Base-by-base conservation (phyloP, 2,329 filamentous ascomycete species). In the Claviceps sp. region DNA sequence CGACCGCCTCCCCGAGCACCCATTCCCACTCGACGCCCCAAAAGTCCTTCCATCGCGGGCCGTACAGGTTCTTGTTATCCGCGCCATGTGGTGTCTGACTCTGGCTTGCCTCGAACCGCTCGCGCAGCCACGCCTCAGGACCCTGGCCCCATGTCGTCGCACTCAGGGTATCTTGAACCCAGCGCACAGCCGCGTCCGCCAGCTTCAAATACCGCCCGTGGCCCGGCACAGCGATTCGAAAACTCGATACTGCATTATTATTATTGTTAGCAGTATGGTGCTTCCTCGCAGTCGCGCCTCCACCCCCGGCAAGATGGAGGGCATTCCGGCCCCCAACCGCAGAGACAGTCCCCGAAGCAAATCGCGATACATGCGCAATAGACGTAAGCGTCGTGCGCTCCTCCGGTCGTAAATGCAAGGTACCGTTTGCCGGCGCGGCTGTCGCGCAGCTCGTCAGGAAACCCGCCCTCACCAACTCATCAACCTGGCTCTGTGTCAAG, bases 11-110 rank as follows among this genome's bases (percentile, higher is more conserved):
- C 42, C 77, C 81, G 43, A 89, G 63, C 16, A 86, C 72, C 82
- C 83, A 89, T 54, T 84, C 76, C 65, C 88, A 89, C 44, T 75
- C 68, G 54, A 88, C 65, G 0, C 86, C 86, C 60, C 79, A 78
- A 56, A 87, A 86, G 34, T 78, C 74, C 62, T 75, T 82, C 86
- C 86, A 89, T 62, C 67, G 58, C 48, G 61, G 55, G 1, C 67
- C 67, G 52, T 67, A 30, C 26, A 30, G 2, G 8, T 30, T 30
- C 26, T 30, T 30, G 26, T 30, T 30, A 9, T 30, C 26, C 26
- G 8, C 8, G 26, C 26, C 26, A 30, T 30, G 8, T 30, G 7
- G 8, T 30, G 26, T 30, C 26, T 30, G 26, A n/a, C n/a, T n/a
- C n/a, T n/a, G n/a, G 7, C 20, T 13, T 43, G 18, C 85, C 56